Conservation (phyloP, 176 grass and related monocot species). For the Musa troglodytarum region DNA sequence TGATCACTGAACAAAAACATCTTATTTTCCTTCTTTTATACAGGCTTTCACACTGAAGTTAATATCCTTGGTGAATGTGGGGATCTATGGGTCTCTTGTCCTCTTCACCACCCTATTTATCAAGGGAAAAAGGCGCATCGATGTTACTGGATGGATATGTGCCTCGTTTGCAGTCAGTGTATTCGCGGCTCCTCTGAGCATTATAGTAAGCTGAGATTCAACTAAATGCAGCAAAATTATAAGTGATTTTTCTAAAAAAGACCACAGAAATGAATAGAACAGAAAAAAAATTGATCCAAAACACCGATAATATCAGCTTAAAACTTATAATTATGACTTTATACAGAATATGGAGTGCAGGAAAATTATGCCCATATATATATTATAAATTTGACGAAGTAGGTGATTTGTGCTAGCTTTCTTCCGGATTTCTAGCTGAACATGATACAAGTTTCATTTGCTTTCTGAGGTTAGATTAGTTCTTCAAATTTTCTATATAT, state of each 20-base stretch:
- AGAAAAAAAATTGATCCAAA: too few species aligned
- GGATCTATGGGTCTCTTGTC: slow-evolving; percentile 39
- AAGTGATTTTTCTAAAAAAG: background rate
- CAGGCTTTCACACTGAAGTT: slow-evolving; percentile 50
- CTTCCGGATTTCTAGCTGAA: background rate
- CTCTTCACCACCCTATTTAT: slow-evolving; percentile 31
- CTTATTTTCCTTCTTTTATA: background rate
- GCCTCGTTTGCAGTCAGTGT: slow-evolving; percentile 60
- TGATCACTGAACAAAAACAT: background rate
- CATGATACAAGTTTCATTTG: too few species aligned
- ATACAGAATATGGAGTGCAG: too few species aligned
- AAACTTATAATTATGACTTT: too few species aligned
- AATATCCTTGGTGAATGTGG: slow-evolving; percentile 38
- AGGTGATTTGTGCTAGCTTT: background rate
- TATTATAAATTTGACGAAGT: background rate
- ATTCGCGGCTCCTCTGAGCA: slow-evolving; percentile 67
- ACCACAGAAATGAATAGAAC: too few species aligned
- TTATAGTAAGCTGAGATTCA: slow-evolving; percentile 45
- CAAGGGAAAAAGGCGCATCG: slow-evolving; percentile 24
- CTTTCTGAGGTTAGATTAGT: too few species aligned
- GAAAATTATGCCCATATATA: background rate
- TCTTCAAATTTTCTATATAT: too few species aligned
- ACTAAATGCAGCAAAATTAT: background rate
- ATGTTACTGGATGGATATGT: slow-evolving; percentile 44
- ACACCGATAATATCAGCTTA: too few species aligned